Base-by-base conservation (phyloP, 1,139 yeast species). In the Candida sojae region DNA sequence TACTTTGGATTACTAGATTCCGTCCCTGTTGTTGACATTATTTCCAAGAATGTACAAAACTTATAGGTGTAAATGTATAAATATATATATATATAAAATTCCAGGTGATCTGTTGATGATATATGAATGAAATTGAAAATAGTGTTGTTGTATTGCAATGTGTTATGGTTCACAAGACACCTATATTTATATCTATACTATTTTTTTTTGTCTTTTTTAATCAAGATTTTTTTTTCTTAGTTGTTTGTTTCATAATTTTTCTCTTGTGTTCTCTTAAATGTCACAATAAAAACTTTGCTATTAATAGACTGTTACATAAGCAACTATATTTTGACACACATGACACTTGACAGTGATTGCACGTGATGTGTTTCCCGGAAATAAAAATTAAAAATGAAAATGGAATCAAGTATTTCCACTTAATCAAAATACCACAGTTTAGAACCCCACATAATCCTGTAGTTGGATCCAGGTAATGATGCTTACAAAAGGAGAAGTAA, bases 201-300 rank as follows among this genome's bases (percentile, higher is more conserved):
- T 23, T 11, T 36, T 25, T 11, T 21, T 6, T 21, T 36, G 23
- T 23, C 5, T 23, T 25, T 34, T 34, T 34, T 21, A 6, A 26
- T 26, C 28, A 26, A 26, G 5, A 17, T 13, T 33, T 34, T 34
- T 21, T 34, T 21, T 9, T 34, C 12, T 7, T 36, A 25, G 39
- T 36, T 36, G 39, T 26, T 25, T 36, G 39, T 36, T 36, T 36
- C 39, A 36, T 25, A 36, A 36, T 36, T 36, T 25, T 25, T 8
- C n/a, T 26, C 10, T 33, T 33, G 6, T 33, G 21, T 33, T 7
- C 39, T 23, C 30, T 23, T 12, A 11, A 8, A n/a, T 36, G 39
- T 36, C 17, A 35, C 39, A 11, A 35, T 35, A 23, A 35, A 9
- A 9, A 21, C 21, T 36, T 23, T 36, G 7, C n/a, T 8, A 7